phyloP scores from a whole-genome alignment of 1,284 basidiomycete genomes.

The Pascua sp. region DNA sequence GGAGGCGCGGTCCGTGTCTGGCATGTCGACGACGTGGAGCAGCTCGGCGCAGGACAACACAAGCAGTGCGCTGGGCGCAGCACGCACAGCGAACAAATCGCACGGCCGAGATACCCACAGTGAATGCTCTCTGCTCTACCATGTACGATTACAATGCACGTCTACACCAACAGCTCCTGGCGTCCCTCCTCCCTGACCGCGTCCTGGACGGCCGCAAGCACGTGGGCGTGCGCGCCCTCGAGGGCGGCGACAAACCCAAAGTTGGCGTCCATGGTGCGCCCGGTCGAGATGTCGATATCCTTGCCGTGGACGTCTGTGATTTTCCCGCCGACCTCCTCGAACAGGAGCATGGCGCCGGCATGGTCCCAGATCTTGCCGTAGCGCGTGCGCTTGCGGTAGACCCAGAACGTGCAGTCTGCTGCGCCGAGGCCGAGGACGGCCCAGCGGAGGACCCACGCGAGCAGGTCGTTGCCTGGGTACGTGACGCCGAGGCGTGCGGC shows the following conservation, averaged over 20 bases:
- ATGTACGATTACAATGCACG: too few relatives aligned
- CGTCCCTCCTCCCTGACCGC: too few relatives aligned
- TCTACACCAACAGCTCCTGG: too few relatives aligned
- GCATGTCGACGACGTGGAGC: too few relatives aligned
- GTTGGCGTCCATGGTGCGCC: neutral
- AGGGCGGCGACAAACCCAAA: neutral
- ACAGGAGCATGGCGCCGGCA: conserved; percentile 1
- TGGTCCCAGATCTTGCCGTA: conserved; percentile 5
- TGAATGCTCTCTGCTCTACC: too few relatives aligned
- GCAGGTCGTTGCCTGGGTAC: conserved; percentile 3
- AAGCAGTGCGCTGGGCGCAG: too few relatives aligned
- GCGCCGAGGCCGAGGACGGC: conserved; percentile 2
- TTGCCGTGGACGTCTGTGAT: conserved; percentile 1
- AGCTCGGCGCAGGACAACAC: too few relatives aligned
- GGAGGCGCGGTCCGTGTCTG: too few relatives aligned
- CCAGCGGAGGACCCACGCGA: conserved; percentile 3
- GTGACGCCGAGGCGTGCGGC: neutral
- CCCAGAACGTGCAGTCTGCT: conserved; percentile 1
- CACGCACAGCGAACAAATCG: too few relatives aligned
- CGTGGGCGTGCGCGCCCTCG: too few relatives aligned
- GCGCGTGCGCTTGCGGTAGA: conserved; percentile 1
- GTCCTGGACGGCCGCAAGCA: too few relatives aligned
- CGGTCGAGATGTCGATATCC: neutral
- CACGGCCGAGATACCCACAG: too few relatives aligned
- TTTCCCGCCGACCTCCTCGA: conserved; percentile 1